These are phyloP conservation scores for Salix koriyanagi DNA, from an alignment of 345 rosid genomes.

Conservation along the genomic window DNA sequence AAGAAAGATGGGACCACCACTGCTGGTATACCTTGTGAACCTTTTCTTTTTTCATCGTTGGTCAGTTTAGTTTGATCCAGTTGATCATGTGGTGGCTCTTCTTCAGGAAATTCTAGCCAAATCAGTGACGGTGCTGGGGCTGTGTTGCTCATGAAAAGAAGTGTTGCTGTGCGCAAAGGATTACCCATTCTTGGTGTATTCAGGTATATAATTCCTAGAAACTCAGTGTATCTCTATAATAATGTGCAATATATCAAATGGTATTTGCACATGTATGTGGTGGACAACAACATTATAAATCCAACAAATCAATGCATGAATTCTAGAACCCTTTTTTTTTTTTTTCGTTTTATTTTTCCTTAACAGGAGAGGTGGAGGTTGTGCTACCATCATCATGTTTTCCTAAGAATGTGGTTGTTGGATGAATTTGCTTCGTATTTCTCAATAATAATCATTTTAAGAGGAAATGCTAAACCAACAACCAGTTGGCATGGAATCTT, in stretches of 20 bases:
- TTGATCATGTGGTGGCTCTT: conserved; percentile 1
- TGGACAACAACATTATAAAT: too few relatives aligned
- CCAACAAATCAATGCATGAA: too few relatives aligned
- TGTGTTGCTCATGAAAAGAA: conserved; percentile 88
- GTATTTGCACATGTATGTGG: too few relatives aligned
- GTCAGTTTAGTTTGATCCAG: neutral
- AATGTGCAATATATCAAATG: neutral
- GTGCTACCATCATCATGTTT: too few relatives aligned
- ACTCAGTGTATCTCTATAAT: neutral
- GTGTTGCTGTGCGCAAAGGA: conserved; percentile 66
- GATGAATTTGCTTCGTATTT: too few relatives aligned
- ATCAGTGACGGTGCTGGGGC: conserved; percentile 93
- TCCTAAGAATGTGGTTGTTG: too few relatives aligned
- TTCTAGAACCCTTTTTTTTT: too few relatives aligned
- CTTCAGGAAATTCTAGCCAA: conserved; percentile 87
- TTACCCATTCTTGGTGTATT: conserved; percentile 85
- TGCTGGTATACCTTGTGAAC: conserved; percentile 54
- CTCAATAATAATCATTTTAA: too few relatives aligned
- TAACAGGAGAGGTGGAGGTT: too few relatives aligned
- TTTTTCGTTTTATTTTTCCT: too few relatives aligned
- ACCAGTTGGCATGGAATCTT: too few relatives aligned
- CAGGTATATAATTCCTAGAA: conserved; percentile 35
- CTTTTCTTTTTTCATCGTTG: neutral
- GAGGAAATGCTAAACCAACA: too few relatives aligned
- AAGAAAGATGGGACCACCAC: conserved; percentile 87